phyloP scores from a whole-genome alignment of 2,329 filamentous ascomycete genomes.

The Albophoma yamanashiensis region DNA sequence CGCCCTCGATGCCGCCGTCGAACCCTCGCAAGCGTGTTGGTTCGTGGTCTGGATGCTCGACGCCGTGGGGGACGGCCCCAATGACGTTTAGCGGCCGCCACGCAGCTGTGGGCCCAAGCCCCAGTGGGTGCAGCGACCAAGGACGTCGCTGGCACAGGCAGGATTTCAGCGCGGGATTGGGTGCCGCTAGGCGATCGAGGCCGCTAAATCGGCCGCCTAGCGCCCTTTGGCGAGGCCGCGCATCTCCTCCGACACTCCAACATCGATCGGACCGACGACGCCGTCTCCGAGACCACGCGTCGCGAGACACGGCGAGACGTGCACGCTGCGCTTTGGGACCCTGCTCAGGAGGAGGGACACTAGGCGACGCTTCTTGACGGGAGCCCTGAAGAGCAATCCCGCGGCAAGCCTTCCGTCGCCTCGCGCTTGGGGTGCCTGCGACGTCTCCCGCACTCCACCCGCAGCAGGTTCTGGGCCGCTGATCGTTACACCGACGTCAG shows the following conservation, averaged over 20 bases:
- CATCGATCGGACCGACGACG: not conserved
- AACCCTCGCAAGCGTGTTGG: not conserved
- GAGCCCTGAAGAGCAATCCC: not conserved
- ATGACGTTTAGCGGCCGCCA: not conserved
- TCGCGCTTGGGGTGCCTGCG: not conserved
- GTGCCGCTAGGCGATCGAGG: not conserved
- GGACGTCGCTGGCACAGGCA: not conserved
- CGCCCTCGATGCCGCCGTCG: not conserved
- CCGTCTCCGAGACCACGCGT: not conserved
- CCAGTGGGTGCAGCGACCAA: not conserved
- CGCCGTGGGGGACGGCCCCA: not conserved
- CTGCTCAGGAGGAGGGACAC: not conserved
- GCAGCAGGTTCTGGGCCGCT: not conserved
- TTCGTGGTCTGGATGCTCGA: not conserved
- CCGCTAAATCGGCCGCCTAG: not conserved
- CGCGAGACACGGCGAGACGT: not conserved
- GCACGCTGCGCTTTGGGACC: not conserved
- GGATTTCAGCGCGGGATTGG: not conserved
- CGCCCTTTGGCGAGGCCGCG: not conserved
- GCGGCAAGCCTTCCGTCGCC: not conserved
- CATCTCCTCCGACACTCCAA: not conserved
- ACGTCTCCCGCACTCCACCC: not conserved
- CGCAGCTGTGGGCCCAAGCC: not conserved
- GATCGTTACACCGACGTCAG: not conserved
- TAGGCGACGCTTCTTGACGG: not conserved